These are phyloP conservation scores for Aspergillus campestris DNA, from an alignment of 495 filamentous ascomycete genomes.

Conservation along the genomic window DNA sequence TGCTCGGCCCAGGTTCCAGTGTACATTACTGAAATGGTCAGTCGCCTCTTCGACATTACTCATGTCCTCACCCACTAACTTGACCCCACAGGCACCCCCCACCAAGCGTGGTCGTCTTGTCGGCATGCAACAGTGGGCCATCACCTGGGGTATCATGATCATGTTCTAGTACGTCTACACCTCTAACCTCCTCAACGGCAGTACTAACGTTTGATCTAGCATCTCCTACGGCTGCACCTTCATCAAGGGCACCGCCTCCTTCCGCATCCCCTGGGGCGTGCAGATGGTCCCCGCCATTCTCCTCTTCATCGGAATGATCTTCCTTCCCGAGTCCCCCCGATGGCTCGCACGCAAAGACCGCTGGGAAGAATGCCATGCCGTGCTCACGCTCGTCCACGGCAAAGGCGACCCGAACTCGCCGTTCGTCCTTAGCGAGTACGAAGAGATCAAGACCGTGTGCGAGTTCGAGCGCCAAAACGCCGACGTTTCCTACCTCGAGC, in stretches of 20 bases:
- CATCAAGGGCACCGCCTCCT: slow-evolving; percentile 43
- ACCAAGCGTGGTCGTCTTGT: slow-evolving; percentile 63
- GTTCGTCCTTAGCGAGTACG: slow-evolving; percentile 56
- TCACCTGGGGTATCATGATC: slow-evolving; percentile 75
- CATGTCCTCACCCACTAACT: neutral
- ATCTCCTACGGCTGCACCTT: slow-evolving; percentile 18
- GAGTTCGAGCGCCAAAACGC: slow-evolving; percentile 58
- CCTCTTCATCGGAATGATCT: slow-evolving; percentile 51
- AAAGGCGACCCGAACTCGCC: slow-evolving; percentile 53
- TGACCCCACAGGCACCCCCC: slow-evolving; percentile 41
- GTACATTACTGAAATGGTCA: slow-evolving; percentile 60
- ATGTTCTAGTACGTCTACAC: slow-evolving; percentile 50
- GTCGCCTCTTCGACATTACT: neutral
- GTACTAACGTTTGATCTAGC: neutral
- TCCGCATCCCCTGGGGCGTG: slow-evolving; percentile 68
- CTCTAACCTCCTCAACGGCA: neutral
- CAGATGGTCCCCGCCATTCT: slow-evolving; percentile 65
- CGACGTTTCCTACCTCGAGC: slow-evolving; percentile 58
- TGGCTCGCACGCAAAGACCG: slow-evolving; percentile 69
- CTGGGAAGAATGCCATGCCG: slow-evolving; percentile 59
- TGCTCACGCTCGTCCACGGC: slow-evolving; percentile 60
- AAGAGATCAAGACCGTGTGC: slow-evolving; percentile 60
- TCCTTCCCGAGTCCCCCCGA: slow-evolving; percentile 68
- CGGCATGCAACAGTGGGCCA: slow-evolving; percentile 68
- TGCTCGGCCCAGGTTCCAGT: slow-evolving; percentile 74